These are phyloP conservation scores for Radiomyces spectabilis DNA, from an alignment of 192 early-diverging fungal species.

Conservation along the genomic window DNA sequence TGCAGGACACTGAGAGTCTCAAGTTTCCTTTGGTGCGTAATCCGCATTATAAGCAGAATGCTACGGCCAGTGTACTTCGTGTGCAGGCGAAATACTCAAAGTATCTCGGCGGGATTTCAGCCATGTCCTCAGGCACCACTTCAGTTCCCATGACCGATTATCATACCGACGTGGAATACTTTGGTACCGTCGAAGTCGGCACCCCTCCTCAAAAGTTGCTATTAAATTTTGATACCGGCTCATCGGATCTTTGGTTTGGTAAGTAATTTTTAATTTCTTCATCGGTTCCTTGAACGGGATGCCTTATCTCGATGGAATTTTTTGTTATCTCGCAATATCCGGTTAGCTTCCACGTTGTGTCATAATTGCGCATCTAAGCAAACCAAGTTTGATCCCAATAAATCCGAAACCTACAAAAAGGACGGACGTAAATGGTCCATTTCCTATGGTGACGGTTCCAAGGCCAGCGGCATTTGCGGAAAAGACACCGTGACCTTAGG, in stretches of 20 bases:
- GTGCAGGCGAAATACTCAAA: conserved; percentile 8
- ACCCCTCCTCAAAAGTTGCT: conserved; percentile 60
- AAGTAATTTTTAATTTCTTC: no score
- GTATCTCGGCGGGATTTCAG: not conserved
- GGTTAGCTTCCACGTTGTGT: conserved; percentile 4
- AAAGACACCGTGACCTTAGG: conserved; percentile 21
- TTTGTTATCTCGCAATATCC: not conserved
- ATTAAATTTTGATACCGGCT: conserved; percentile 62
- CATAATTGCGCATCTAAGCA: conserved; percentile 25
- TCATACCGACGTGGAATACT: conserved; percentile 30
- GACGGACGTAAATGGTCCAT: conserved; percentile 46
- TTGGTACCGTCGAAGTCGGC: conserved; percentile 51
- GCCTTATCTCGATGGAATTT: no score
- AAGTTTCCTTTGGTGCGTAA: conserved; percentile 1
- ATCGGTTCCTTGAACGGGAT: no score
- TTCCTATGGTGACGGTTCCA: conserved; percentile 41
- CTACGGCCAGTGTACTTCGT: conserved; percentile 2
- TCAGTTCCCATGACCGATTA: not conserved
- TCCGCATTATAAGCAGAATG: conserved; percentile 15
- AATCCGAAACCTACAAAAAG: conserved; percentile 43
- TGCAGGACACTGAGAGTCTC: not conserved
- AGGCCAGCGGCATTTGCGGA: conserved; percentile 14
- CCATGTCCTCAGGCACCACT: not conserved
- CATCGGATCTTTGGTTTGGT: conserved; percentile 56
- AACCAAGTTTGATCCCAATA: conserved; percentile 38